phyloP scores from a whole-genome alignment of 2,329 filamentous ascomycete genomes.

The Plectosphaerella sp. region DNA sequence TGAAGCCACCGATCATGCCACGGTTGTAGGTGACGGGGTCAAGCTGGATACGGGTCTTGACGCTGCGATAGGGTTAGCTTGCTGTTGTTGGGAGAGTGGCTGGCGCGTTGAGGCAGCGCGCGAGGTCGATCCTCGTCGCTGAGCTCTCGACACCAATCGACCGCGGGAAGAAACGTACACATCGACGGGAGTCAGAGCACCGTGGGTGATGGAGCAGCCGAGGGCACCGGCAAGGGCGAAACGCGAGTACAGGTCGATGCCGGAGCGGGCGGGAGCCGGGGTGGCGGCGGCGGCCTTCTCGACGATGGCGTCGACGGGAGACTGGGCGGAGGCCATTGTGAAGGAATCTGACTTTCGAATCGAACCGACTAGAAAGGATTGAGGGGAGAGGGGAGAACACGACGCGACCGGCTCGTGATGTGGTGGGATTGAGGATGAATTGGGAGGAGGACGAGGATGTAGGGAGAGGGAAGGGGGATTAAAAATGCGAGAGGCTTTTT shows the following conservation, averaged over 20 bases:
- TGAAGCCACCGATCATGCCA: conserved; percentile 81
- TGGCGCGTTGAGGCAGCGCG: not conserved
- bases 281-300: conserved; percentile 34
- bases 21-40: conserved; percentile 86
- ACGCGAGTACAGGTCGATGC: conserved; percentile 78
- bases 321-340: conserved; percentile 37
- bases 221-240: conserved; percentile 96
- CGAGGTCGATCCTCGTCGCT: no score
- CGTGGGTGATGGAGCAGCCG: conserved; percentile 98
- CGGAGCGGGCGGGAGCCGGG: conserved; percentile 35
- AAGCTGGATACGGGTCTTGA: conserved; percentile 95
- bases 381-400: conserved; percentile 25
- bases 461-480: conserved; percentile 1
- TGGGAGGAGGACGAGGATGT: not conserved
- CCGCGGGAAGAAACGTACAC: conserved; percentile 69
- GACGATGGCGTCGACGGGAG: conserved; percentile 38
- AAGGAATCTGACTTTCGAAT: conserved; percentile 8
- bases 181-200: conserved; percentile 94
- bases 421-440: not conserved
- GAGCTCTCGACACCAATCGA: not conserved
- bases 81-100: not conserved
- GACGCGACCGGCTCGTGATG: conserved; percentile 12
- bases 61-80: conserved; percentile 45
- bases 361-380: conserved; percentile 12
- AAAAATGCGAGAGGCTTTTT: conserved; percentile 13